phyloP scores from a whole-genome alignment of 2,329 filamentous ascomycete species.

The Triangularia setosa region DNA sequence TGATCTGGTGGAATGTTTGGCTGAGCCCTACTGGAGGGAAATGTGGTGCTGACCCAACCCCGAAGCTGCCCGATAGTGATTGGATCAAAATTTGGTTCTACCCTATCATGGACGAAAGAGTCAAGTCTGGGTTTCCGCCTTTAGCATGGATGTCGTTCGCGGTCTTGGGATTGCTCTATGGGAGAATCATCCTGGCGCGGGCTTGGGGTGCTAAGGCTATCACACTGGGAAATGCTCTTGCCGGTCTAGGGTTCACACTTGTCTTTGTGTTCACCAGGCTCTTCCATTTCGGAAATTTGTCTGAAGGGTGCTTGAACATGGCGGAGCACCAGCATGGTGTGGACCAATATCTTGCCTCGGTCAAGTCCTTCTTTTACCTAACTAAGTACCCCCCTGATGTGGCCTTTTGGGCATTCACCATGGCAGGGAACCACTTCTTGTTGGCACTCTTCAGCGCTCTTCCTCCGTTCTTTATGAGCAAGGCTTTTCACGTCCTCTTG shows the following conservation, averaged over 20 bases:
- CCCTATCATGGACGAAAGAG: constrained; percentile 25
- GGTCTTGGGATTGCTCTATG: constrained; percentile 42
- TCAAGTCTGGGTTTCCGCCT: constrained; percentile 41
- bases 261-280: constrained; percentile 42
- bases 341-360: constrained; percentile 42
- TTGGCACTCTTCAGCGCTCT: constrained; percentile 36
- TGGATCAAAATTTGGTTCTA: constrained; percentile 42
- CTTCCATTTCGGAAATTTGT: constrained; percentile 42
- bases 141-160: constrained; percentile 46
- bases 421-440: constrained; percentile 38
- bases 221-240: constrained; percentile 28
- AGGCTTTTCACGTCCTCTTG: constrained; percentile 35
- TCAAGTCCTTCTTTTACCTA: constrained; percentile 43
- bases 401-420: constrained; percentile 41
- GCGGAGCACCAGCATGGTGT: constrained; percentile 34
- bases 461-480: constrained; percentile 29
- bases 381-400: constrained; percentile 46
- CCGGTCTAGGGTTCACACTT: constrained; percentile 31
- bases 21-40: constrained; percentile 38
- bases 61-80: constrained; percentile 18
- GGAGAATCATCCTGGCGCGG: constrained; percentile 35
- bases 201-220: constrained; percentile 30
- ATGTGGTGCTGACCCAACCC: constrained; percentile 26
- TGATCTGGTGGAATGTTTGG: constrained; percentile 47
- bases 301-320: constrained; percentile 39